These are phyloP conservation scores for Noccaea caerulescens DNA, from an alignment of 345 rosid species.

Conservation along the genomic window DNA sequence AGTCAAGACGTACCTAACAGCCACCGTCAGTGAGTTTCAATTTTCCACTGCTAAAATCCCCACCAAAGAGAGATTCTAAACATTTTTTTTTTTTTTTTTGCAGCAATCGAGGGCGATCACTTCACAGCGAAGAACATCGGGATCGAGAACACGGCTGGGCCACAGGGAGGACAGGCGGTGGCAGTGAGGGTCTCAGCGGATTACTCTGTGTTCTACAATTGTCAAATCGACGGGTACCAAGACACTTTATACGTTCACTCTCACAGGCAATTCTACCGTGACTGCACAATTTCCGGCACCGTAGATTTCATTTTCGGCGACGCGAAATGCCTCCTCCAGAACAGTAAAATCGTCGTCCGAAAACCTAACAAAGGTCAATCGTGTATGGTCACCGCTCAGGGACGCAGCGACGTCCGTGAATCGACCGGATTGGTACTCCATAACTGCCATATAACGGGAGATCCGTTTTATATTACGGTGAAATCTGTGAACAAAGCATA, in stretches of 20 bases:
- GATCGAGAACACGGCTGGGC: conserved; percentile 72
- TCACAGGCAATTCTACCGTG: conserved; percentile 74
- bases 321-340: conserved; percentile 60
- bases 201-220: conserved; percentile 55
- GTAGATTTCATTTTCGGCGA: conserved; percentile 76
- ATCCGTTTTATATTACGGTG: conserved; percentile 45
- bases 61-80: conserved; percentile 2
- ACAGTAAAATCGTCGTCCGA: conserved; percentile 60
- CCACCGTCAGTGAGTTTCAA: conserved; percentile 59
- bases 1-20: conserved; percentile 54
- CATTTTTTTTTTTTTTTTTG: not conserved
- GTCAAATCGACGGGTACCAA: conserved; percentile 68
- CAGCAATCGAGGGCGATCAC: conserved; percentile 53
- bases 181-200: conserved; percentile 67
- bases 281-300: conserved; percentile 74
- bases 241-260: conserved; percentile 72
- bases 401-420: conserved; percentile 50
- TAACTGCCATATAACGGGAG: conserved; percentile 61
- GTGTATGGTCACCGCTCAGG: conserved; percentile 73
- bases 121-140: conserved; percentile 77
- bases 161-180: conserved; percentile 67
- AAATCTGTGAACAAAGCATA: conserved; percentile 51
- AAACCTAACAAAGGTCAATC: conserved; percentile 53
- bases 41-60: not conserved
- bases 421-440: conserved; percentile 65